Evolutionary conservation across 148 eudicot genomes (phyloP), one percentile per base, ranked within the genome.

Genomic region (Vaccinium darrowii): DNA sequence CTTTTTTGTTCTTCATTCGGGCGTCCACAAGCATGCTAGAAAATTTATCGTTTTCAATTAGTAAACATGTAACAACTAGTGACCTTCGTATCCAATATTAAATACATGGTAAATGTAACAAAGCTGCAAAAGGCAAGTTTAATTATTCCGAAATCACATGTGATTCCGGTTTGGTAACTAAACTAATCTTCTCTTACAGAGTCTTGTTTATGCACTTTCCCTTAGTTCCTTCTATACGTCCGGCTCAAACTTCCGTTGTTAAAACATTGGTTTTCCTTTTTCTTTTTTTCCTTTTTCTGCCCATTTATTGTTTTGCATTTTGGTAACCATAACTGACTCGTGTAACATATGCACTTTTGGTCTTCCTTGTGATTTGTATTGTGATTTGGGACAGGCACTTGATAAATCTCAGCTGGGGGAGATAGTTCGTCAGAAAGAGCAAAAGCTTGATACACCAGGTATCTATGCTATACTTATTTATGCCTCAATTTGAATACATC

Each of bases 361-460:
- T 50, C 51, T 25, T 79, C 14, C 78, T 73, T 74, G 69, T 54
- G 60, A 5, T 80, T 80, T 49, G 3, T 25, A n/a, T 54, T 71
- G 86, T 81, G 60, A 54, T 78, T 73, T 83, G 76, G 50, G 82
- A 75, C 90, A 96, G 99, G 99, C 98, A 67, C 99, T 96, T 85
- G 98, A 96, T 81, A 96, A 96, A 88, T 95, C 98, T 51, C 99
- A 96, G 90, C 94, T 96, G 43, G 98, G 99, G 84, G 93, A 94
- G 81, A 85, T 91, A 72, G 90, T 96, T 83, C 95, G 98, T 14
- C 86, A 85, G 50, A 96, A 93, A 88, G 97, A 94, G 71, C 97
- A 93, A 80, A 93, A 90, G 85, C 93, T 96, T 79, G 99, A 96
- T 60, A 78, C 99, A 58, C 99, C 96, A 87, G 99, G 99, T 94